Evolutionary conservation across 2,329 filamentous ascomycete genomes (phyloP), one percentile per base, ranked within the genome.

Genomic region (Paracamarosporium sp.): DNA sequence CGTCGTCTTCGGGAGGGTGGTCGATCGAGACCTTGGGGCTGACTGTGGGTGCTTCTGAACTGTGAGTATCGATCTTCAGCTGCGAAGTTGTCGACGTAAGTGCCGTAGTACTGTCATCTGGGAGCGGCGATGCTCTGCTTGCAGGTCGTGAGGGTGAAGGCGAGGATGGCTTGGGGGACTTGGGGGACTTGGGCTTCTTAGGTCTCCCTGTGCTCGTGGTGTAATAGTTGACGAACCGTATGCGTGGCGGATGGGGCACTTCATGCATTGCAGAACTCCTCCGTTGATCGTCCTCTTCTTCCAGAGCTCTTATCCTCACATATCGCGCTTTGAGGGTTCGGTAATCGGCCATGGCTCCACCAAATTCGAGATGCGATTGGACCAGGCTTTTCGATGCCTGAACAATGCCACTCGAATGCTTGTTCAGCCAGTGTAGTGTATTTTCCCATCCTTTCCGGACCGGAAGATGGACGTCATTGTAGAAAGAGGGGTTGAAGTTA

Each of bases 161-260:
- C 4, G 67, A 69, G n/a, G 17, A 20, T 17, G 36, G 17, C 17
- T 44, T 25, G 15, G 64, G 59, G 20, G 58, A 56, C 13, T 69
- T 69, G 24, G 77, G 76, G 65, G 90, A 71, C 57, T 78, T 78
- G 5, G 75, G 73, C 62, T 77, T 79, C 66, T 81, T 93, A 2
- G 84, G 83, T 57, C 86, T 83, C 3, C 93, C 93, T 9, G 90
- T 89, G 63, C 90, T 93, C n/a, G 90, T 85, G 1, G 93, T 96
- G 72, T 94, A 97, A 73, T 96, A 97, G 71, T 97, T 97, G 56
- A 92, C 83, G 68, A 97, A 97, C 15, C 92, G 85, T 11, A 95
- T 85, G 51, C 89, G 82, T 2, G 81, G 79, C 1, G 79, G 78
- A 62, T 60, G 69, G 45, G 50, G 66, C 50, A 64, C 62, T 22